Conservation (phyloP, 2,329 filamentous ascomycete genomes). For the Fusarium sp. region DNA sequence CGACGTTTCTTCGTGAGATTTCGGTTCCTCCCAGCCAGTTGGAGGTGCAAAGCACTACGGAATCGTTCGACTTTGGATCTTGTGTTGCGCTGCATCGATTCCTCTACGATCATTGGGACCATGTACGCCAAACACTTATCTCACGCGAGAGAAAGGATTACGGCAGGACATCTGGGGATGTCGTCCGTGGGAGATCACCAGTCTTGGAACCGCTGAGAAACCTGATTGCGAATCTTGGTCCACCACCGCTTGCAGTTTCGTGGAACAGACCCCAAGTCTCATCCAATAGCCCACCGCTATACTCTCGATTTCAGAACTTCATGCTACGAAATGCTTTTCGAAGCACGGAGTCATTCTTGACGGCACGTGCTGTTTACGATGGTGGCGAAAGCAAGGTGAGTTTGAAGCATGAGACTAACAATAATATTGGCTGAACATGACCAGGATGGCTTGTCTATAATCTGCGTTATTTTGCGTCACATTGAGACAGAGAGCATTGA, state of each 20-base stretch:
- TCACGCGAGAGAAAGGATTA: constrained; percentile 67
- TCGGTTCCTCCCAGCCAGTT: constrained; percentile 64
- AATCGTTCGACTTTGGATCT: constrained; percentile 75
- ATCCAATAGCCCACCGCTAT: constrained; percentile 68
- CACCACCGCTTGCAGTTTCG: constrained; percentile 73
- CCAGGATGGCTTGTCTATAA: constrained; percentile 72
- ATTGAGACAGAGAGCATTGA: constrained; percentile 73
- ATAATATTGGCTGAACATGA: constrained; percentile 18
- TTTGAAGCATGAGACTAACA: background rate
- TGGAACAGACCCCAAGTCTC: constrained; percentile 76
- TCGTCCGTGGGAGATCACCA: constrained; percentile 61
- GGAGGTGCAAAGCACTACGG: constrained; percentile 53
- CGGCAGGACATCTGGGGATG: constrained; percentile 63
- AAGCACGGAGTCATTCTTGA: constrained; percentile 70
- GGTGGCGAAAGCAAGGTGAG: constrained; percentile 74
- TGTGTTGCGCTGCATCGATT: constrained; percentile 75
- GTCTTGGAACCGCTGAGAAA: constrained; percentile 68
- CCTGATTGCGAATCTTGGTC: constrained; percentile 72
- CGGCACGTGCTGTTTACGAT: constrained; percentile 73
- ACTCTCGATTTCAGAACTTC: constrained; percentile 76
- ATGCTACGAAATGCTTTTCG: constrained; percentile 76
- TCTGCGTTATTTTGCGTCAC: constrained; percentile 74
- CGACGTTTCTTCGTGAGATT: constrained; percentile 72
- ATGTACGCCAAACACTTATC: constrained; percentile 70
- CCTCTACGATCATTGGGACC: constrained; percentile 77